A percentile compares a stretch with the other conserved stretches of the same genome.
These are phyloP conservation scores for Podochytrium sp. DNA, from an alignment of 192 early-diverging fungal genomes.

Conservation along the genomic window DNA sequence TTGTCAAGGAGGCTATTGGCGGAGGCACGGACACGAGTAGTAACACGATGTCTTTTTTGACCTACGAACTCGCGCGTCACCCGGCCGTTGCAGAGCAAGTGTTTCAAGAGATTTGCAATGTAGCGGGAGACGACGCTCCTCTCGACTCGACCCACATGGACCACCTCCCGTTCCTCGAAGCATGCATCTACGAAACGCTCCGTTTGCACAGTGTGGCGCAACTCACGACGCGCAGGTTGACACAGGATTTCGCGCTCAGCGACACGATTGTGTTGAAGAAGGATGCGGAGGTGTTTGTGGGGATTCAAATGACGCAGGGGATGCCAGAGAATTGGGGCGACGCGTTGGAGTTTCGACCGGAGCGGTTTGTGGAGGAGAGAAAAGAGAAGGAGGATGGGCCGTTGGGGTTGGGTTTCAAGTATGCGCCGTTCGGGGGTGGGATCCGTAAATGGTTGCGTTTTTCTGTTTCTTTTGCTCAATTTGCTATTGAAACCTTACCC, in stretches of 20 bases:
- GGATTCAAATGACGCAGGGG: not conserved
- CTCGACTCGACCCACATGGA: not conserved
- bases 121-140: not conserved
- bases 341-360: not conserved
- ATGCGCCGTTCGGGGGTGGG: slow-evolving; percentile 1
- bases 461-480: not conserved
- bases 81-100: not conserved
- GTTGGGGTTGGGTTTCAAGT: not conserved
- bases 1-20: not conserved
- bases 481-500: not conserved
- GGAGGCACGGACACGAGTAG: slow-evolving; percentile 5
- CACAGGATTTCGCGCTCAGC: not conserved
- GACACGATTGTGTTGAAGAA: not conserved
- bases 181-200: not conserved
- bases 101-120: not conserved
- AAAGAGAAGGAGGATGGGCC: not conserved
- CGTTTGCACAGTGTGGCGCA: not conserved
- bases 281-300: not conserved
- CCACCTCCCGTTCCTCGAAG: not conserved
- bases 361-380: not conserved
- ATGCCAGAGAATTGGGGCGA: not conserved
- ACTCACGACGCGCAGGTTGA: not conserved
- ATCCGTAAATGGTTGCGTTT: slow-evolving; percentile 15
- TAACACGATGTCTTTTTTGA: not conserved
- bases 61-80: not conserved